Base-by-base conservation (phyloP, 768 basidiomycete genomes). In the Mycena amicta region DNA sequence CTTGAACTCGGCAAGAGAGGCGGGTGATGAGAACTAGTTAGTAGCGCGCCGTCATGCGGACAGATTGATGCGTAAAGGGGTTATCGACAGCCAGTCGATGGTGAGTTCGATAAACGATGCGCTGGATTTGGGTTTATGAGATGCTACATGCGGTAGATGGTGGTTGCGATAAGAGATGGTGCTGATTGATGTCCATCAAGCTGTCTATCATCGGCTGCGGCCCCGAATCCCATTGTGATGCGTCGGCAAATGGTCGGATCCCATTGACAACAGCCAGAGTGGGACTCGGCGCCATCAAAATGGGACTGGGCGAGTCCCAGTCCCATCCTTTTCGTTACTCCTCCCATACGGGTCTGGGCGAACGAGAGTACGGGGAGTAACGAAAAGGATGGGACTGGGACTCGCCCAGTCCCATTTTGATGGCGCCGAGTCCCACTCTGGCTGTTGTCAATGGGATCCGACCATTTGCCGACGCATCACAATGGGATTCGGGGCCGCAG, bases 241-340 rank as follows among this genome's bases (percentile, higher is more conserved):
- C 22, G 22, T 23, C 43, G 43, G 20, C 8, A 45, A 45, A 37
- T 37, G 11, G 18, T 37, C 33, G 18, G 43, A 45, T n/a, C 43
- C 6, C 43, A 23, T 45, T 15, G 43, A 45, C 22, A 13, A n/a
- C 43, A 8, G 43, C 22, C 15, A 45, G 15, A 45, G 20, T 45
- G 22, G 43, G 15, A 45, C 43, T 45, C 43, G 22, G 43, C 8
- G 8, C 13, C 22, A 45, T 23, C 13, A 13, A 23, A 13, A 23
- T 45, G 22, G 43, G 43, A 45, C 43, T 45, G 43, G 43, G 43
- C 8, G 43, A 45, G 43, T 45, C 43, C 43, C 43, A 45, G 43
- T 45, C 43, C 43, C 22, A 45, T n/a, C 20, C 13, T 45, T 45
- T 23, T 45, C 43, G 43, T 45, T 37, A 37, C 33, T 37, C 33